Base-by-base conservation (phyloP, 805 yeast species). In the Yamadazyma paraphyllophila region DNA sequence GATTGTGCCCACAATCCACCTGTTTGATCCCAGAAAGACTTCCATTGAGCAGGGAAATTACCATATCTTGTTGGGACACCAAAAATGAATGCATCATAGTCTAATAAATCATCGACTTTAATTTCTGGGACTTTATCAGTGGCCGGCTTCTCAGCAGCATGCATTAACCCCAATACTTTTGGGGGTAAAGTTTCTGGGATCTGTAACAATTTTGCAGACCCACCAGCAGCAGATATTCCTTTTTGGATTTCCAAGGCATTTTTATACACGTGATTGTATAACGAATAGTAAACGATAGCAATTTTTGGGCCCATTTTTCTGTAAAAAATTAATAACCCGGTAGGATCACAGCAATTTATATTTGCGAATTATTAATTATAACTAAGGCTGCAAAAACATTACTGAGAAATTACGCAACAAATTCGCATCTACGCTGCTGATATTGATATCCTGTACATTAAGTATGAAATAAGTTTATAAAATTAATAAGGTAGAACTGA, bases 11-110 rank as follows among this genome's bases (percentile, higher is more conserved):
- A 88, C 56, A 85, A 71, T 29, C 82, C 82, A 61, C 94, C 94
- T 36, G 91, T 83, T 46, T 81, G 65, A 59, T 85, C 96, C 79
- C 86, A 79, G 74, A 85, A 88, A 14, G 85, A 71, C 65, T 77
- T 78, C 76, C 83, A 77, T 66, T 88, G 95, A 41, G 88, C 85
- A 45, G 96, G 92, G 67, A 76, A 67, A 63, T 76, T 79, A 67
- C 96, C 97, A 62, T 70, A 89, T 69, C 96, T 81, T 45, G 96
- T 85, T 58, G 96, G 95, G 56, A 86, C 65, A 61, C 96, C 97
- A 57, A 89, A 86, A 53, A 90, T 54, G 71, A 85, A 80, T 39
- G 91, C 96, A 61, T 90, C 96, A 72, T 83, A 85, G 52, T 74
- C 69, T 3, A 67, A 61, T 54, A 89, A 73, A 14, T 80, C 76